Percentiles rank a stretch among this genome's conserved stretches.
Conservation (phyloP, 2,329 filamentous ascomycete genomes). For the Magnaporthiopsis incrustans region DNA sequence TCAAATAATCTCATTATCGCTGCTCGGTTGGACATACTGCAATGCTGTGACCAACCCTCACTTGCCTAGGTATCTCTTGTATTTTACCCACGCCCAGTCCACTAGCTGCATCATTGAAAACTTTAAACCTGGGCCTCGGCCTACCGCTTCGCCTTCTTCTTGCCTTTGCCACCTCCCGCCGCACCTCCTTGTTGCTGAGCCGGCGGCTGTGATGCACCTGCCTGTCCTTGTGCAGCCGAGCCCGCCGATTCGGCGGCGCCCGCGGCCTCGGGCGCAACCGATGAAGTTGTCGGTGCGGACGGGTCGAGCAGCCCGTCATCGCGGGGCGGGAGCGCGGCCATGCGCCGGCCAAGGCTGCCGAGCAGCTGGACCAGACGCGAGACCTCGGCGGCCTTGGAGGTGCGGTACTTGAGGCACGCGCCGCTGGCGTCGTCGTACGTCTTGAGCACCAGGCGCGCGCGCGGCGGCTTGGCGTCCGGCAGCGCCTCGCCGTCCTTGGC, state of each 20-base stretch:
- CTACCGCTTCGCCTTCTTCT: slow-evolving; percentile 64
- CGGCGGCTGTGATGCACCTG: slow-evolving; percentile 8
- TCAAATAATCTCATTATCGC: background rate
- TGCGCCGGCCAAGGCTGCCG: slow-evolving; percentile 64
- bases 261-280: slow-evolving; percentile 14
- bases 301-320: slow-evolving; percentile 31
- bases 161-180: slow-evolving; percentile 45
- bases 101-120: no score
- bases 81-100: no score
- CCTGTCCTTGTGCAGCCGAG: slow-evolving; percentile 3
- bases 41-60: slow-evolving; percentile 16
- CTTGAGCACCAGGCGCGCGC: slow-evolving; percentile 72
- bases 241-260: slow-evolving; percentile 16
- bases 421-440: slow-evolving; percentile 81
- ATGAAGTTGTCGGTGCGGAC: slow-evolving; percentile 30
- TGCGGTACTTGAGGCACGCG: slow-evolving; percentile 81
- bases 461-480: slow-evolving; percentile 35
- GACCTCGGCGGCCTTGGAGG: slow-evolving; percentile 85
- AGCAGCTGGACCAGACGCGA: slow-evolving; percentile 70
- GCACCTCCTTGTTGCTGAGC: slow-evolving; percentile 20
- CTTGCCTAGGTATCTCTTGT: no score
- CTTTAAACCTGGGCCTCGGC: no score
- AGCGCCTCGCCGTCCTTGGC: slow-evolving; percentile 14
- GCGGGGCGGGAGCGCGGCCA: slow-evolving; percentile 45
- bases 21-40: no score